Percentiles rank a stretch among this genome's conserved stretches.
Evolutionary conservation across 2,329 filamentous ascomycete genomes (phyloP).

Genomic region (Neocatenulostroma microsporum): DNA sequence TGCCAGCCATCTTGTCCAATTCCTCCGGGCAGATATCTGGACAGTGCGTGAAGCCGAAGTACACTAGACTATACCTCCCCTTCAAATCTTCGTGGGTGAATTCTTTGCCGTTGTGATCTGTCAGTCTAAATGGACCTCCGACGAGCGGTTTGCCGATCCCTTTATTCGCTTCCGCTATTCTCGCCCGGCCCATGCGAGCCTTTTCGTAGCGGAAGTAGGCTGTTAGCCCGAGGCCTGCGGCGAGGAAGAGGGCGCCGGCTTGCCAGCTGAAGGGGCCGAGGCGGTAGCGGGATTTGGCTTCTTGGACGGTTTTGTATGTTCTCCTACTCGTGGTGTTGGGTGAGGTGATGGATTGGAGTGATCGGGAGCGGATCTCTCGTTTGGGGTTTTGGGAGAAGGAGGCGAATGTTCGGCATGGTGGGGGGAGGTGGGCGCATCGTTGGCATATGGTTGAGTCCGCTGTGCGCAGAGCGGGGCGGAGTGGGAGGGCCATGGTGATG

Average conservation of each 20-base stretch:
- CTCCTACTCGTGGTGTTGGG: slow-evolving; percentile 11
- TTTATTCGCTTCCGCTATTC: slow-evolving; percentile 85
- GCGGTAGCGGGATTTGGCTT: slow-evolving; percentile 38
- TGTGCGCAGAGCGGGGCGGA: slow-evolving; percentile 11
- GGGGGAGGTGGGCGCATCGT: slow-evolving; percentile 17
- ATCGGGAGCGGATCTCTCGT: slow-evolving; percentile 20
- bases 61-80: slow-evolving; percentile 81
- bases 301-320: slow-evolving; percentile 36
- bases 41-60: slow-evolving; percentile 97
- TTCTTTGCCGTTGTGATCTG: slow-evolving; percentile 70
- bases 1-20: slow-evolving; percentile 97
- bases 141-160: slow-evolving; percentile 89
- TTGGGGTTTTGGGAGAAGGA: slow-evolving; percentile 17
- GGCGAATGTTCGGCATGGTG: slow-evolving; percentile 16
- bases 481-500: slow-evolving; percentile 14
- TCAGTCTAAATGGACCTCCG: slow-evolving; percentile 73
- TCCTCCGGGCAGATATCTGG: slow-evolving; percentile 98
- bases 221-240: slow-evolving; percentile 67
- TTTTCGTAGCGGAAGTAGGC: slow-evolving; percentile 95
- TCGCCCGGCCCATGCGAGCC: slow-evolving; percentile 77
- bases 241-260: slow-evolving; percentile 76
- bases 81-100: slow-evolving; percentile 76
- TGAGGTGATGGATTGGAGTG: slow-evolving; percentile 6
- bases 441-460: slow-evolving; percentile 17
- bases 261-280: slow-evolving; percentile 80